Base-by-base conservation (phyloP, 805 yeast genomes). In the Scheffersomyces coipomensis region DNA sequence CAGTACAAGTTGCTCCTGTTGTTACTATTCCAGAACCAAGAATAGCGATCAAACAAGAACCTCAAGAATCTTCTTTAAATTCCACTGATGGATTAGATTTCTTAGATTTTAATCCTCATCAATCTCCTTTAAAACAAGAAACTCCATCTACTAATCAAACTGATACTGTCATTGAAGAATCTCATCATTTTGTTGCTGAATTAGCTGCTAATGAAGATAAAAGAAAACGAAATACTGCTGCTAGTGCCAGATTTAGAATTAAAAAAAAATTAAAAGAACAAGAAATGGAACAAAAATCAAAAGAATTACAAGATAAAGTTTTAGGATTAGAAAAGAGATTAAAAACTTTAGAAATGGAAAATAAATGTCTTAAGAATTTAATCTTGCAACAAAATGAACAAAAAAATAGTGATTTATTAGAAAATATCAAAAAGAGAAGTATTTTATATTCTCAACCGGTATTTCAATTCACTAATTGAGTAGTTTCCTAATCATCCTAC, bases 211-310 rank as follows among this genome's bases (percentile, higher is more conserved):
- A 78, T 42, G 75, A 73, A 33, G 93, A 85, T 54, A 91, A 88
- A 64, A 76, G 96, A 45, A 79, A 85, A 47, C 76, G 95, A 52
- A 90, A 89, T 64, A 89, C 97, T 0, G 96, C 93, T 1, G 98
- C 99, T 1, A 81, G 91, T 16, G 97, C 97, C 3, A 73, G 98
- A 44, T 91, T 91, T 71, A 76, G 99, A 47, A 78, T 88, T 57
- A 88, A 88, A 75, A 89, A 87, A 79, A 90, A 91, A 74, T 55
- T 85, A 64, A 85, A 88, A 60, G 97, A 91, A 65, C 93, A 86
- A 64, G 91, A 90, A 58, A 77, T 91, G 81, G 96, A 90, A 63
- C 71, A 81, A 43, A 79, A 75, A 42, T 75, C 90, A 15, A 77
- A 78, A 50, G 90, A 85, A 43, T 71, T 91, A 51, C 81, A 79